Conservation (phyloP, 2,329 filamentous ascomycete species). For the Penicillium janthinellum region DNA sequence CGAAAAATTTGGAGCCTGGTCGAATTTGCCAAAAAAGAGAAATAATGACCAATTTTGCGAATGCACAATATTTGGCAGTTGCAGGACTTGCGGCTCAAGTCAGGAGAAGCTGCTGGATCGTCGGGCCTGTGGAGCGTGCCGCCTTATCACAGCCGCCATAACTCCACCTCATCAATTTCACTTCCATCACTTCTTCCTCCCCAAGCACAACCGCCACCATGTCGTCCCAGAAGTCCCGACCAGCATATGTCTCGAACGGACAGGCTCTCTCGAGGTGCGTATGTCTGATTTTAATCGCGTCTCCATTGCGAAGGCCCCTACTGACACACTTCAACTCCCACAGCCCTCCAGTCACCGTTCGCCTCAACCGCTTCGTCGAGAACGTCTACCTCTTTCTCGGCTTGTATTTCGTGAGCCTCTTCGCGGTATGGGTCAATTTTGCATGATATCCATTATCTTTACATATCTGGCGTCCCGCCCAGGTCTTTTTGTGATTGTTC, state of each 20-base stretch:
- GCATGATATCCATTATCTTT: neutral
- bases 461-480: neutral
- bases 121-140: neutral
- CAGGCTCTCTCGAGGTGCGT: constrained; percentile 40
- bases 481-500: neutral
- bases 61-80: neutral
- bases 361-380: constrained; percentile 44
- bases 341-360: constrained; percentile 50
- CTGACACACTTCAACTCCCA: constrained; percentile 6
- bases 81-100: neutral
- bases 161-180: constrained; percentile 20
- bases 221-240: constrained; percentile 32
- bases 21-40: no score
- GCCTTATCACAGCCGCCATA: constrained; percentile 9
- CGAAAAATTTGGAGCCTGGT: no score
- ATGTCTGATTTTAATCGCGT: neutral
- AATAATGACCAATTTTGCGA: no score
- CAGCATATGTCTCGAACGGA: constrained; percentile 44
- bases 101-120: neutral
- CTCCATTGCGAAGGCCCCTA: neutral
- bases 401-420: constrained; percentile 52
- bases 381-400: constrained; percentile 51
- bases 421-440: constrained; percentile 42
- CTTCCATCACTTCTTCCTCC: constrained; percentile 1
- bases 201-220: constrained; percentile 27